Evolutionary conservation across 2,329 filamentous ascomycete species (phyloP), one percentile per base, ranked within the genome.

Genomic region (Madurella fahalii): DNA sequence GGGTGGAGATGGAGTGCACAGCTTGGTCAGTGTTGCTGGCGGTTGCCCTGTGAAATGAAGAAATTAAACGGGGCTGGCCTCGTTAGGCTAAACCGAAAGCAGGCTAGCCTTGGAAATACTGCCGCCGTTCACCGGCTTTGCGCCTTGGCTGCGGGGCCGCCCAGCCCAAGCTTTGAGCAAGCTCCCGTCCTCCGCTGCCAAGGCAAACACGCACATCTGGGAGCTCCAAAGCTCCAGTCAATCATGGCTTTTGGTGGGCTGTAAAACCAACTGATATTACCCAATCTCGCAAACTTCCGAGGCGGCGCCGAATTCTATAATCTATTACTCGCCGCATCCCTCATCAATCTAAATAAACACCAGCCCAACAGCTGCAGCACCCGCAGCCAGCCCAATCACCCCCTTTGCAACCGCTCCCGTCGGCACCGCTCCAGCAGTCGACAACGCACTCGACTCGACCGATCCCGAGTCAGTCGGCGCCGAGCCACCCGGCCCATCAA

Each of bases 41-140:
- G 52, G 59, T 64, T 63, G 63, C 62, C 61, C 57, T 58, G 61
- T 59, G 53, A 50, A 62, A 59, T 58, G 51, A 50, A 50, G 52
- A 61, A 60, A 52, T 58, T 59, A 41, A 55, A 61, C 54, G 61
- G 56, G 63, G 63, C 43, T 63, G 58, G 62, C 54, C 61, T 56
- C 54, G 50, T 50, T 50, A 41, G 50, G 47, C 59, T 58, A 61
- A 41, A 25, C 61, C 42, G 11, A 47, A 63, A 56, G 16, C 40
- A 47, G 18, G n/a, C 15, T 30, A 37, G 17, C 43, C 20, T 16
- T 12, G 5, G 1, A 15, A 12, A 32, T 58, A 55, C 39, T 50
- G 58, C 53, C 58, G 11, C 2, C n/a, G 0, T 9, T 20, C 30
- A 58, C 55, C 55, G 55, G 13, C 9, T 37, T 37, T 11, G 34